A percentile compares a stretch with the other conserved stretches of the same genome.
Evolutionary conservation across 164 flowering plant species (phyloP).

Genomic region (Brasenia schreberi): DNA sequence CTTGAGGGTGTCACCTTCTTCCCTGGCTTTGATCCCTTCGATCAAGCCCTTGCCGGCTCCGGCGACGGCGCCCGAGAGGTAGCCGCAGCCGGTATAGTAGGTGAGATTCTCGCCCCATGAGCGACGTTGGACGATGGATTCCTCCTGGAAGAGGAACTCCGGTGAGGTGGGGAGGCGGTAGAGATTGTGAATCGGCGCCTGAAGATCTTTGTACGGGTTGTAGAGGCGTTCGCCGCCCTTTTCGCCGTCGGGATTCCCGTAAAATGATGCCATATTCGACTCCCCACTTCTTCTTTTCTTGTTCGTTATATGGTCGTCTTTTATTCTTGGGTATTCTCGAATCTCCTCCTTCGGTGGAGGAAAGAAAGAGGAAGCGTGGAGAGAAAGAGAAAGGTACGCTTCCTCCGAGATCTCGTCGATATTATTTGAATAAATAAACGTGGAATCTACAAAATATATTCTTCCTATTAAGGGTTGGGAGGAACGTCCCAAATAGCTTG

Average conservation of each 20-base stretch:
- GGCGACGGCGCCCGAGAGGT: constrained; percentile 42
- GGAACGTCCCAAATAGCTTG: too few species aligned
- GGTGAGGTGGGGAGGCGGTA: constrained; percentile 81
- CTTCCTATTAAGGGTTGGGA: too few species aligned
- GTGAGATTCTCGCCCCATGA: constrained; percentile 91
- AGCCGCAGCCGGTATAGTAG: constrained; percentile 77
- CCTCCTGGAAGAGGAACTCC: constrained; percentile 79
- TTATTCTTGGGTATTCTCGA: neutral
- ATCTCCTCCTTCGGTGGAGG: neutral
- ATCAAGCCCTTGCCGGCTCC: constrained; percentile 53
- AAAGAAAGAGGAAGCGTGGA: neutral
- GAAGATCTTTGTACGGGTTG: constrained; percentile 67
- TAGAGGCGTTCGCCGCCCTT: constrained; percentile 32
- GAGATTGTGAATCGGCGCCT: constrained; percentile 34
- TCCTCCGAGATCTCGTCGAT: neutral
- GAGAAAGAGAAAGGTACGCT: neutral
- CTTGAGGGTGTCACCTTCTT: constrained; percentile 59
- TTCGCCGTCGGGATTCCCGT: neutral
- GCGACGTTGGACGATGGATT: constrained; percentile 50
- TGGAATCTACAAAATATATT: too few species aligned
- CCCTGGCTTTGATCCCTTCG: constrained; percentile 42
- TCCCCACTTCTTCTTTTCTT: neutral
- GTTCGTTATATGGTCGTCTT: neutral
- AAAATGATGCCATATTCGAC: neutral
- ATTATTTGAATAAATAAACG: too few species aligned